phyloP scores from a whole-genome alignment of 257 asterid species.

The Euphrasia confusa region DNA sequence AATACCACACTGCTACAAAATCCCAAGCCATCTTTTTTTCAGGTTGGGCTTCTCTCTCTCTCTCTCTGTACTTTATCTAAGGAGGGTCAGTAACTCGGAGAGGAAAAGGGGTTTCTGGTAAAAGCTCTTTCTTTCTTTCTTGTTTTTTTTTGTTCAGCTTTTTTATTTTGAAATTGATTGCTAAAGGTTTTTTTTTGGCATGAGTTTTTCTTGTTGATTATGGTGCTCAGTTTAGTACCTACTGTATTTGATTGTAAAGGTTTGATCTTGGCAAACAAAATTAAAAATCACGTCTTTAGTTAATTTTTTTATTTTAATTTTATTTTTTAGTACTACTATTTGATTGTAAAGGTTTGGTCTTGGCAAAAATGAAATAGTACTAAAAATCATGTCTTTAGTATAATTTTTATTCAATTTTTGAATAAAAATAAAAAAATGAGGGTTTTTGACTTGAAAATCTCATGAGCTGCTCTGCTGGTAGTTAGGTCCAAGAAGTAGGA shows the following conservation, averaged over 20 bases:
- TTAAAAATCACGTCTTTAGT: background rate
- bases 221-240: conserved; percentile 20
- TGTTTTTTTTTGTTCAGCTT: too few relatives aligned
- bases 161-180: background rate
- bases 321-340: too few relatives aligned
- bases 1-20: too few relatives aligned
- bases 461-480: background rate
- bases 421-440: background rate
- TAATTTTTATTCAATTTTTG: too few relatives aligned
- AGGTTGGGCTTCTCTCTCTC: too few relatives aligned
- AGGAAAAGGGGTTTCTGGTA: conserved; percentile 24
- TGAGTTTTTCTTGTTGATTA: conserved; percentile 5
- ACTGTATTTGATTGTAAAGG: too few relatives aligned
- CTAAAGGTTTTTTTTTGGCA: background rate
- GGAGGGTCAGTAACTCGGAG: conserved; percentile 38
- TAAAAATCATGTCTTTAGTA: too few relatives aligned
- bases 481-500: conserved; percentile 7
- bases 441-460: background rate
- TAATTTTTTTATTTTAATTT: too few relatives aligned
- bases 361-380: too few relatives aligned
- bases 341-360: too few relatives aligned
- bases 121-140: background rate
- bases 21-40: too few relatives aligned
- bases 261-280: background rate
- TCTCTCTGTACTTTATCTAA: conserved; percentile 21